A percentile compares a stretch with the other conserved stretches of the same genome.
Evolutionary conservation across 208 protist genomes (phyloP).

Genomic region (Leishmania lainsoni): DNA sequence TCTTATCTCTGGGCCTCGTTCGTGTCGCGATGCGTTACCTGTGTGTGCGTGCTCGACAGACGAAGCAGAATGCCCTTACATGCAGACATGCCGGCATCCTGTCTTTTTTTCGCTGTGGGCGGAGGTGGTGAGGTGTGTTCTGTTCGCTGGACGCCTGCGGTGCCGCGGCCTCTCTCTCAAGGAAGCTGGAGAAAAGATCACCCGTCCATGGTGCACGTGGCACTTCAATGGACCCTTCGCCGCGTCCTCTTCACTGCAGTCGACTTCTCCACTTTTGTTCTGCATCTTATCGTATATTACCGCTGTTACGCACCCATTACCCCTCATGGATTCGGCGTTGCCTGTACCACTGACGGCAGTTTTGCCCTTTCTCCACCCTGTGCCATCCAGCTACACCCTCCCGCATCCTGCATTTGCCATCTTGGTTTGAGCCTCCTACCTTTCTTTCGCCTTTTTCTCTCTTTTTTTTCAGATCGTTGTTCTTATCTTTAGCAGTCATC

Average conservation of each 20-base stretch:
- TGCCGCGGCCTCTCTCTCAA: neutral
- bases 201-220: neutral
- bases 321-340: neutral
- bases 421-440: neutral
- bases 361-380: constrained; percentile 6
- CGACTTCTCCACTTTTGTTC: neutral
- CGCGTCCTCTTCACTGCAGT: neutral
- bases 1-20: no score
- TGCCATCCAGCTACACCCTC: neutral
- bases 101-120: neutral
- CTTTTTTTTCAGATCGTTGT: neutral
- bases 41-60: neutral
- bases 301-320: no score
- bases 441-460: neutral
- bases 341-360: constrained; percentile 6
- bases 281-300: neutral
- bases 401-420: neutral
- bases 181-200: neutral
- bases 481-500: neutral
- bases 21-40: neutral
- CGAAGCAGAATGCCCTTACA: neutral
- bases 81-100: neutral
- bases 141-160: neutral
- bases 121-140: neutral
- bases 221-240: neutral